A percentile compares a stretch with the other conserved stretches of the same genome.
phyloP scores from a whole-genome alignment of 139 green algal genomes.

The Haematococcus sp. region DNA sequence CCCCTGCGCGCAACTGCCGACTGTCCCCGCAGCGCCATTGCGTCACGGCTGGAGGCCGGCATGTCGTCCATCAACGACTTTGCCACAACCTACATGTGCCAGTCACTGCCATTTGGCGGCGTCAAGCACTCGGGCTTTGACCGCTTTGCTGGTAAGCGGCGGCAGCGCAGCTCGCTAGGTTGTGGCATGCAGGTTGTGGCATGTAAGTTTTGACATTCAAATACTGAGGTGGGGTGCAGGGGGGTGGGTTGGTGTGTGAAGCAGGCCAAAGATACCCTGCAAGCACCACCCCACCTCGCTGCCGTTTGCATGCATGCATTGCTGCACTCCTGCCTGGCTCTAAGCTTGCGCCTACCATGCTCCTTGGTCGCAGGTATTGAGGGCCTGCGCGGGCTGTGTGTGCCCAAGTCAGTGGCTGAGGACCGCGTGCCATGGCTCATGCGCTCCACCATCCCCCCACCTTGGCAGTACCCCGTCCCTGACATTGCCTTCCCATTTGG shows the following conservation, averaged over 20 bases:
- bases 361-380: slow-evolving; percentile 72
- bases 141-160: slow-evolving; percentile 65
- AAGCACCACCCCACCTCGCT: no score
- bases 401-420: slow-evolving; percentile 82
- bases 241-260: no score
- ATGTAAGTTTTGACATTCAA: no score
- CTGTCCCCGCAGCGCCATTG: slow-evolving; percentile 51
- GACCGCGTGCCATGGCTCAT: slow-evolving; percentile 81
- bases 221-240: no score
- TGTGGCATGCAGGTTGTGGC: no score
- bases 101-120: slow-evolving; percentile 96
- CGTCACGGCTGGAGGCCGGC: slow-evolving; percentile 68
- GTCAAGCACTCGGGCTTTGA: slow-evolving; percentile 96
- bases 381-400: slow-evolving; percentile 87
- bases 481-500: slow-evolving; percentile 73
- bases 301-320: no score
- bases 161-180: no score
- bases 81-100: slow-evolving; percentile 94
- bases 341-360: no score
- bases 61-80: slow-evolving; percentile 98
- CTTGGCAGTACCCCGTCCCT: slow-evolving; percentile 78
- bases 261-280: no score
- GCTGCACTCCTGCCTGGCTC: no score
- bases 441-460: slow-evolving; percentile 83
- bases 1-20: not conserved